Conservation (phyloP, 2,329 filamentous ascomycete genomes). For the Chrysoporthe deuterocubensis region DNA sequence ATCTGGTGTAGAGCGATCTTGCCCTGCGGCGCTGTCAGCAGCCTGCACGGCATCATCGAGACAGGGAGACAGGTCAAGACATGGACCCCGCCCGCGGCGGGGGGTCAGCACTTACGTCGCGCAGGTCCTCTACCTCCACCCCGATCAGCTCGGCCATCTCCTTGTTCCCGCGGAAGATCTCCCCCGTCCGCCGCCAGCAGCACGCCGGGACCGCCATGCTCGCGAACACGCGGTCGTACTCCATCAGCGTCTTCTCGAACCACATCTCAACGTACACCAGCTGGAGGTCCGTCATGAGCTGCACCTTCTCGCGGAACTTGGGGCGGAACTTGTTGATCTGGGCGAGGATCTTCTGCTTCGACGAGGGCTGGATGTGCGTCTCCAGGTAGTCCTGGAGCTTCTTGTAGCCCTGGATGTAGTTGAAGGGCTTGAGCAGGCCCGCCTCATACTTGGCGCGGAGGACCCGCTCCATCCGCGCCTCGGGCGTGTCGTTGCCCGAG, state of each 20-base stretch:
- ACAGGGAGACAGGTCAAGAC: not conserved
- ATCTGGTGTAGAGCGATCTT: slow-evolving; percentile 96
- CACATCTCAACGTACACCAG: slow-evolving; percentile 97
- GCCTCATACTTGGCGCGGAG: slow-evolving; percentile 96
- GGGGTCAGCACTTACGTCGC: slow-evolving; percentile 72
- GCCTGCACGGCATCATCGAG: slow-evolving; percentile 17
- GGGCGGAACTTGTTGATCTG: slow-evolving; percentile 93
- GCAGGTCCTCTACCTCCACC: slow-evolving; percentile 85
- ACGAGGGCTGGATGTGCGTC: slow-evolving; percentile 77
- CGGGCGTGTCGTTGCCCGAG: slow-evolving; percentile 80
- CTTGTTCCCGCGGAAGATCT: slow-evolving; percentile 96
- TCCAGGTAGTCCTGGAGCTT: slow-evolving; percentile 91
- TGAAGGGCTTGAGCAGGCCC: slow-evolving; percentile 92
- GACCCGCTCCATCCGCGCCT: slow-evolving; percentile 93
- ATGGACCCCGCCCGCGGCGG: not conserved
- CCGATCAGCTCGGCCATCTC: slow-evolving; percentile 98
- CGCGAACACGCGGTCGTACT: slow-evolving; percentile 97
- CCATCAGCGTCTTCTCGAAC: slow-evolving; percentile 96
- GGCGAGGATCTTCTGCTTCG: slow-evolving; percentile 87
- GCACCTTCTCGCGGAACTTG: slow-evolving; percentile 94
- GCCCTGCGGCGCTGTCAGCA: slow-evolving; percentile 60
- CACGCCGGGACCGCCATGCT: slow-evolving; percentile 99
- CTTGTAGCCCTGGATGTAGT: slow-evolving; percentile 96
- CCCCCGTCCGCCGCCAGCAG: slow-evolving; percentile 94
- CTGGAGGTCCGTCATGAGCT: slow-evolving; percentile 89